phyloP scores from a whole-genome alignment of 108 stramenopile species.

The Nitzschia palea region DNA sequence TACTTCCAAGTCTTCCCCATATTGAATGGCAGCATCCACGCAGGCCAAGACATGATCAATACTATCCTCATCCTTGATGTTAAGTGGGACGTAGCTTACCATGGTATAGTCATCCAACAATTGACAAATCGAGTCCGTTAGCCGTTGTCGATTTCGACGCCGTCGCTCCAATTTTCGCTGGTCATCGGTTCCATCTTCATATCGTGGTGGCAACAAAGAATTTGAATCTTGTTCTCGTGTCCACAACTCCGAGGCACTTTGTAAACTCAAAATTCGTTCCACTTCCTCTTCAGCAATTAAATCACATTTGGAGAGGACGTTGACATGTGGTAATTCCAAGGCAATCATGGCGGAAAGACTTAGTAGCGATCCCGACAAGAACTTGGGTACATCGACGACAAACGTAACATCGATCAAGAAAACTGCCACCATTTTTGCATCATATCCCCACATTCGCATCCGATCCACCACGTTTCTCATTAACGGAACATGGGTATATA shows the following conservation, averaged over 20 bases:
- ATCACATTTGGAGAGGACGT: constrained; percentile 96
- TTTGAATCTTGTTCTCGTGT: constrained; percentile 60
- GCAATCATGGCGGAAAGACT: constrained; percentile 95
- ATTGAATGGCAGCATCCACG: constrained; percentile 93
- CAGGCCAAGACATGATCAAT: constrained; percentile 80
- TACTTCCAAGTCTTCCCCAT: constrained; percentile 94
- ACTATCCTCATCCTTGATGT: constrained; percentile 92
- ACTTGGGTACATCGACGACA: constrained; percentile 73
- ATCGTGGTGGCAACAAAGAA: constrained; percentile 16
- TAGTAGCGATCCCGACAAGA: constrained; percentile 90
- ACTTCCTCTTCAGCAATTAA: constrained; percentile 79
- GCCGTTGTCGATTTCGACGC: constrained; percentile 57
- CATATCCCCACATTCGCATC: constrained; percentile 86
- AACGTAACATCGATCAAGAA: constrained; percentile 95
- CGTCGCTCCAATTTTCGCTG: constrained; percentile 24
- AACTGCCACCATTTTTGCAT: constrained; percentile 77
- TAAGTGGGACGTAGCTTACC: constrained; percentile 93
- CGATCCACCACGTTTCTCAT: constrained; percentile 88
- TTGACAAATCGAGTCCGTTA: constrained; percentile 84
- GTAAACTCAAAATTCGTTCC: constrained; percentile 68
- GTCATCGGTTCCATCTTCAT: constrained; percentile 23
- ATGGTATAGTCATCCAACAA: constrained; percentile 96
- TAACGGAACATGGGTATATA: constrained; percentile 96
- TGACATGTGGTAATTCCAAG: constrained; percentile 94
- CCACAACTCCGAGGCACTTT: constrained; percentile 82